Evolutionary conservation across 2,329 filamentous ascomycete genomes (phyloP).

Genomic region (Diaporthe aspalathi): DNA sequence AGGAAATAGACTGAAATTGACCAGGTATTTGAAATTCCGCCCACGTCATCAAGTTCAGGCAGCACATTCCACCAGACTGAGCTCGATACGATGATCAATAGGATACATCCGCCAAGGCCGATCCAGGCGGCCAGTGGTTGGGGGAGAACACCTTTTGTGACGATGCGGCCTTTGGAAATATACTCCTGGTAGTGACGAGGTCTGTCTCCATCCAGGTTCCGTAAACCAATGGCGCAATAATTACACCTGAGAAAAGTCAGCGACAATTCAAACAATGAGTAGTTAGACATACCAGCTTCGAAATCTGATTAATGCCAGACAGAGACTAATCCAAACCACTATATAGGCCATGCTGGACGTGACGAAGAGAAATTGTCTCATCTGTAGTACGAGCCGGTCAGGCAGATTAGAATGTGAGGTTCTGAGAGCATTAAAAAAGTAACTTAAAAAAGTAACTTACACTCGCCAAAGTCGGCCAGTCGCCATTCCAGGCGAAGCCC

Average conservation of each 20-base stretch:
- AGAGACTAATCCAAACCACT: conserved; percentile 31
- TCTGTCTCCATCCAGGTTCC: neutral
- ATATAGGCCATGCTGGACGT: conserved; percentile 36
- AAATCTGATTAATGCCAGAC: conserved; percentile 33
- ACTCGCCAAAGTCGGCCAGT: neutral
- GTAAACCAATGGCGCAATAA: conserved; percentile 14
- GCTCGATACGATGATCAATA: conserved; percentile 28
- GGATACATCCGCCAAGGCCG: conserved; percentile 25
- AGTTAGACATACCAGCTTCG: conserved; percentile 24
- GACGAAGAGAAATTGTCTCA: conserved; percentile 34
- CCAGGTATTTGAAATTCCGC: conserved; percentile 15
- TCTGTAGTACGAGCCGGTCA: neutral
- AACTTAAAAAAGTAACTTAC: conserved; percentile 16
- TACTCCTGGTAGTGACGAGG: conserved; percentile 11
- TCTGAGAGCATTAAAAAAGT: neutral
- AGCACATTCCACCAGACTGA: conserved; percentile 31
- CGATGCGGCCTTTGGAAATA: neutral
- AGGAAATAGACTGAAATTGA: conserved; percentile 25
- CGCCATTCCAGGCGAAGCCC: neutral
- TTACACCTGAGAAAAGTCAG: conserved; percentile 21
- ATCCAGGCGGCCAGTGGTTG: conserved; percentile 31
- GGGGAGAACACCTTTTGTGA: conserved; percentile 24
- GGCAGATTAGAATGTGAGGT: rapidly evolving
- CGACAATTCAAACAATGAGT: neutral
- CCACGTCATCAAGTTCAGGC: neutral